Conservation (phyloP, 2,329 filamentous ascomycete species). For the Sphaerulina populicola region DNA sequence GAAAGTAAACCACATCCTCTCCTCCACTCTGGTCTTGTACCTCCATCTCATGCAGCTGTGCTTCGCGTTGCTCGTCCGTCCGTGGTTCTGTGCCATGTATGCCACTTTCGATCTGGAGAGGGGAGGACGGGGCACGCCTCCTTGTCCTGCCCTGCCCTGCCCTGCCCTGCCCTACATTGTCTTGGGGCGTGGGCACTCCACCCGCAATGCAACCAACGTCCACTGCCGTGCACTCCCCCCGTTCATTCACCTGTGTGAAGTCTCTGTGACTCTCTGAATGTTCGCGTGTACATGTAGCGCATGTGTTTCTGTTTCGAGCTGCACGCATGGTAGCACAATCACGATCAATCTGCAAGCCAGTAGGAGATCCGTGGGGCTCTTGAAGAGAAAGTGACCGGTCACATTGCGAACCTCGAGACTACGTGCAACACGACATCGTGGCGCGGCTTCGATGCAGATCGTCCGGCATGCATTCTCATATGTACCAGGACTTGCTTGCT, state of each 20-base stretch:
- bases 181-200: background rate
- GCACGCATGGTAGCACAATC: constrained; percentile 6
- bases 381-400: background rate
- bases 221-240: background rate
- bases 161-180: too few relatives aligned
- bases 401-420: background rate
- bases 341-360: constrained; percentile 10
- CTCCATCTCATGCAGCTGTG: background rate
- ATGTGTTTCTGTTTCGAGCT: background rate
- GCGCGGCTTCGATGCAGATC: background rate
- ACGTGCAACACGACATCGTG: background rate
- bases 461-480: background rate
- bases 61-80: background rate
- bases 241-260: too few relatives aligned
- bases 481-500: background rate
- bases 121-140: background rate
- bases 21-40: background rate
- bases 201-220: constrained; percentile 3
- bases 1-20: background rate
- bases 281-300: background rate
- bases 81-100: background rate
- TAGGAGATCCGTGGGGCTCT: constrained; percentile 9
- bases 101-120: background rate
- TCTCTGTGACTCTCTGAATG: background rate
- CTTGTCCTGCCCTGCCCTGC: background rate